phyloP scores from a whole-genome alignment of 192 early-diverging fungal genomes.

The Funneliformis mosseae region DNA sequence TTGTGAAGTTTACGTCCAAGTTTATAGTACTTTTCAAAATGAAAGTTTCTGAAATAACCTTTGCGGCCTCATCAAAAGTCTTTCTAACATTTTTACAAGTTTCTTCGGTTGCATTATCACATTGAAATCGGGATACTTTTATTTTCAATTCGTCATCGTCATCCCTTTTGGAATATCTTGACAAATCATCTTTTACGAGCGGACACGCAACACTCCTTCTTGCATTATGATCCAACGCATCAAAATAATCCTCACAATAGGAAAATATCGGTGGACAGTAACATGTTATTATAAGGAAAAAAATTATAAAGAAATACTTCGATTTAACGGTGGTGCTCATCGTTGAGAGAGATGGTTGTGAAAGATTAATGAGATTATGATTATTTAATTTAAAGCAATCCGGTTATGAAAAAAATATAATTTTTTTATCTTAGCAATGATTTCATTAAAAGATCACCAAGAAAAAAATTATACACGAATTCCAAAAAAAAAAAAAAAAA shows the following conservation, averaged over 20 bases:
- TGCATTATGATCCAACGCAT: background rate
- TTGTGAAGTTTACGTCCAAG: conserved; percentile 40
- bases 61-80: conserved; percentile 33
- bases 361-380: too few relatives aligned
- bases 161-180: background rate
- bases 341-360: too few relatives aligned
- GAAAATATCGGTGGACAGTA: background rate
- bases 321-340: background rate
- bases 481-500: too few relatives aligned
- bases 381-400: too few relatives aligned
- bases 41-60: conserved; percentile 38
- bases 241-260: background rate
- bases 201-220: background rate
- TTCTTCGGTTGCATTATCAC: background rate
- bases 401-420: too few relatives aligned
- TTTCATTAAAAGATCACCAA: too few relatives aligned
- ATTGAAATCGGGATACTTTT: background rate
- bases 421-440: too few relatives aligned
- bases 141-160: background rate
- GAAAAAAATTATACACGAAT: too few relatives aligned
- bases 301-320: background rate
- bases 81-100: conserved; percentile 36
- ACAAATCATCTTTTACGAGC: background rate
- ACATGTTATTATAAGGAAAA: background rate
- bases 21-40: conserved; percentile 34